phyloP scores from a whole-genome alignment of 331 rosid species.

The Spiraea crenata region DNA sequence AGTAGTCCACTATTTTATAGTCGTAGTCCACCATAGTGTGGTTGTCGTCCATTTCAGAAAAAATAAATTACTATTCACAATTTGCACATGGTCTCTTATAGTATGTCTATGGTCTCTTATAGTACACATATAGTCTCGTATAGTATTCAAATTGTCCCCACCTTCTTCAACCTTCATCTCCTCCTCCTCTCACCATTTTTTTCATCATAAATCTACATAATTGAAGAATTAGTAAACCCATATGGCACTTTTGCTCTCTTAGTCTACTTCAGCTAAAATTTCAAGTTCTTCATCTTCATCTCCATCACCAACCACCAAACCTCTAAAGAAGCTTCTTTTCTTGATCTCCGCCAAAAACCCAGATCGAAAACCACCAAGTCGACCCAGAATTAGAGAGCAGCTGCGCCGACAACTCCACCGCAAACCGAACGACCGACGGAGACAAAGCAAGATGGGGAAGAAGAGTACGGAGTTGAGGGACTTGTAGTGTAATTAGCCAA shows the following conservation, averaged over 20 bases:
- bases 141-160: too few relatives aligned
- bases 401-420: conserved; percentile 54
- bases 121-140: too few relatives aligned
- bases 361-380: conserved; percentile 5
- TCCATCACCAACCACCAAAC: conserved; percentile 34
- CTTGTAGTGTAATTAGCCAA: too few relatives aligned
- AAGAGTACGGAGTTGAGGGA: conserved; percentile 35
- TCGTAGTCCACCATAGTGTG: too few relatives aligned
- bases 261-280: conserved; percentile 47
- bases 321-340: conserved; percentile 32
- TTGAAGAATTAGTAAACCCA: background rate
- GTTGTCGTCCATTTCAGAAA: too few relatives aligned
- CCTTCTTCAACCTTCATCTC: too few relatives aligned
- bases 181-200: background rate
- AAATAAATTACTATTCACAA: too few relatives aligned
- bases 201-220: background rate
- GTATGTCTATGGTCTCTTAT: too few relatives aligned
- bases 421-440: conserved; percentile 25
- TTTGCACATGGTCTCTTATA: too few relatives aligned
- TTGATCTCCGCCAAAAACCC: conserved; percentile 26
- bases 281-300: conserved; percentile 21
- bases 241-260: conserved; percentile 55
- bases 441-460: conserved; percentile 31
- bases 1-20: too few relatives aligned
- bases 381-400: conserved; percentile 40